A percentile compares a stretch with the other conserved stretches of the same genome.
phyloP scores from a whole-genome alignment of 345 rosid genomes.

The Euclidium syriacum region DNA sequence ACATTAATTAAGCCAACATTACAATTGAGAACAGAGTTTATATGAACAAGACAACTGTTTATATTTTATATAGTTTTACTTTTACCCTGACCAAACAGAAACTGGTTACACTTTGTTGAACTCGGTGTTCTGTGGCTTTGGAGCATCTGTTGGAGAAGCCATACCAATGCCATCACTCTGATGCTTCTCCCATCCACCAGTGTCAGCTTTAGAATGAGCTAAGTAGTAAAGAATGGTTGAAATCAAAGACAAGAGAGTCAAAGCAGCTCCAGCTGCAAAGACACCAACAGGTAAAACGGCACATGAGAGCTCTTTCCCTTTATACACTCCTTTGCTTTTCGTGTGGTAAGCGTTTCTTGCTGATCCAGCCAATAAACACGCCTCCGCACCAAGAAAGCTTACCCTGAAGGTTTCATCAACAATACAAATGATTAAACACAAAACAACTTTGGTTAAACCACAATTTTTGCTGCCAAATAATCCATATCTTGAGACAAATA shows the following conservation, averaged over 20 bases:
- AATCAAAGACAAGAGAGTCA: conserved; percentile 63
- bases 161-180: conserved; percentile 56
- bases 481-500: background rate
- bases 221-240: conserved; percentile 68
- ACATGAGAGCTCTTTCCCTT: conserved; percentile 47
- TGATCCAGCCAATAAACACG: conserved; percentile 89
- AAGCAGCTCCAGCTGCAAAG: conserved; percentile 91
- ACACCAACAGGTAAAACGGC: conserved; percentile 88
- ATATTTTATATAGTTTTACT: conserved; percentile 8
- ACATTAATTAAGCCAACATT: conserved; percentile 22
- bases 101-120: conserved; percentile 40
- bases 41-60: conserved; percentile 29
- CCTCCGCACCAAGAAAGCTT: conserved; percentile 90
- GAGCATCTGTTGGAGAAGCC: conserved; percentile 30
- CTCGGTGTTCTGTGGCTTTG: conserved; percentile 42
- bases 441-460: background rate
- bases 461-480: background rate
- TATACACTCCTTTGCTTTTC: conserved; percentile 54
- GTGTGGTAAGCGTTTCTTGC: conserved; percentile 87
- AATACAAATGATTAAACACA: background rate
- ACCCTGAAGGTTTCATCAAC: conserved; percentile 42
- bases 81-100: background rate
- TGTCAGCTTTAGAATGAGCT: conserved; percentile 83
- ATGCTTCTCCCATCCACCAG: conserved; percentile 97
- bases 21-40: conserved; percentile 7